These are phyloP conservation scores for Pichia sp. DNA, from an alignment of 1,139 yeast species.

Conservation along the genomic window DNA sequence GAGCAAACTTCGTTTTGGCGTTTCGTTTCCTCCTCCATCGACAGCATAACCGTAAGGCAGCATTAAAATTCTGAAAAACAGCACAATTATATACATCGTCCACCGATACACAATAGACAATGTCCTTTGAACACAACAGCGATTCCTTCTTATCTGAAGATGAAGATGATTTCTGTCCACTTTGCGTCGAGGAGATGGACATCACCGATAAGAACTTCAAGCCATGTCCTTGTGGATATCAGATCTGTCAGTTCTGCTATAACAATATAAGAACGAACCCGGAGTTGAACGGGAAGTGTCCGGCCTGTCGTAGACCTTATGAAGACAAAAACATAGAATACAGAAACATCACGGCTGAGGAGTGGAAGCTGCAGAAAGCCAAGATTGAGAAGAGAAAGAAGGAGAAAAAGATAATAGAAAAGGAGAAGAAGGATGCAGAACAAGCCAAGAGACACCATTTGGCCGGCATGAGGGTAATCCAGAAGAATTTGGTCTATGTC, in stretches of 20 bases:
- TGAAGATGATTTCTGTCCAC: slow-evolving; percentile 82
- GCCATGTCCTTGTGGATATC: slow-evolving; percentile 99
- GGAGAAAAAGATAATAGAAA: slow-evolving; percentile 84
- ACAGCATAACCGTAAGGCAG: neutral
- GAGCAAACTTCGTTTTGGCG: neutral
- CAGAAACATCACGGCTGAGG: slow-evolving; percentile 78
- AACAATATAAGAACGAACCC: slow-evolving; percentile 95
- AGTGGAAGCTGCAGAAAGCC: slow-evolving; percentile 70
- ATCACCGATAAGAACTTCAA: slow-evolving; percentile 92
- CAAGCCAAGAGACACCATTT: slow-evolving; percentile 85
- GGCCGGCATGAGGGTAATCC: slow-evolving; percentile 96
- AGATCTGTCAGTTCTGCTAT: slow-evolving; percentile 96
- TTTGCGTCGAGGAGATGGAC: slow-evolving; percentile 97
- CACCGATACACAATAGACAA: slow-evolving; percentile 11
- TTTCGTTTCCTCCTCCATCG: neutral
- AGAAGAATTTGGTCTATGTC: slow-evolving; percentile 93
- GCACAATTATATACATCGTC: slow-evolving; percentile 15
- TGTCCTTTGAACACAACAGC: slow-evolving; percentile 32
- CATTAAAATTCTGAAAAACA: neutral
- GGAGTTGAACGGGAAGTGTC: slow-evolving; percentile 92
- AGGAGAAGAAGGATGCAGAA: slow-evolving; percentile 89
- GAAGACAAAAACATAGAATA: slow-evolving; percentile 93
- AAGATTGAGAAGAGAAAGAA: slow-evolving; percentile 77
- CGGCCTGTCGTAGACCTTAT: slow-evolving; percentile 93
- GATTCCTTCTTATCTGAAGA: slow-evolving; percentile 60